Conservation (phyloP, 208 protist genomes). For the Strigomonas oncopelti region DNA sequence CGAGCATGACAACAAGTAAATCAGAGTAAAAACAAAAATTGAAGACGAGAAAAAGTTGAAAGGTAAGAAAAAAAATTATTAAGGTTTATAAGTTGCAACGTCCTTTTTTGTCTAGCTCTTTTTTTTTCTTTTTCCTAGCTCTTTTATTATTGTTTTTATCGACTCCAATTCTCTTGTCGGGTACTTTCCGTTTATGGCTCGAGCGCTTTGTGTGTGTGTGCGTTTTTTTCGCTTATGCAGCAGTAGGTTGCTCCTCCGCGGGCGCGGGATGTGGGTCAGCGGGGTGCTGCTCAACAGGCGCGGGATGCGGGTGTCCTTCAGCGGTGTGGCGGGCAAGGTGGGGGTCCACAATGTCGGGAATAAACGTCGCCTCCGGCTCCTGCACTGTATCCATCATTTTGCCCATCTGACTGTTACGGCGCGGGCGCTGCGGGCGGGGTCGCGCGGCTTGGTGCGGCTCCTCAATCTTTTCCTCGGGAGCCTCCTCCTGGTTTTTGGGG, state of each 20-base stretch:
- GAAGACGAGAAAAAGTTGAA: neutral
- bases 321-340: neutral
- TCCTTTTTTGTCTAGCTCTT: too few relatives aligned
- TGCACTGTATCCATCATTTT: slow-evolving; percentile 10
- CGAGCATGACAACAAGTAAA: neutral
- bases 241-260: too few relatives aligned
- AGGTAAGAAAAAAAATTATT: neutral
- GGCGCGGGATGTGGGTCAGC: too few relatives aligned
- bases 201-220: too few relatives aligned
- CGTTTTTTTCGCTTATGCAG: too few relatives aligned
- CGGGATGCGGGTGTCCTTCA: neutral
- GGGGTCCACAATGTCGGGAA: slow-evolving; percentile 16
- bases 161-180: too few relatives aligned
- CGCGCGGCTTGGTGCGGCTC: neutral
- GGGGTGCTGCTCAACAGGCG: too few relatives aligned
- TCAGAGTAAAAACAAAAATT: neutral
- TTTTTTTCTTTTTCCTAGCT: too few relatives aligned
- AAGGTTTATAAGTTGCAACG: too few relatives aligned
- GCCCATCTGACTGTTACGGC: slow-evolving; percentile 20
- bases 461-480: neutral
- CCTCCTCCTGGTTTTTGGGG: neutral
- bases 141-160: too few relatives aligned
- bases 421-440: slow-evolving; percentile 12
- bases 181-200: too few relatives aligned
- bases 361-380: slow-evolving; percentile 16